Conservation (phyloP, 495 filamentous ascomycete genomes). For the Letharia lupina region DNA sequence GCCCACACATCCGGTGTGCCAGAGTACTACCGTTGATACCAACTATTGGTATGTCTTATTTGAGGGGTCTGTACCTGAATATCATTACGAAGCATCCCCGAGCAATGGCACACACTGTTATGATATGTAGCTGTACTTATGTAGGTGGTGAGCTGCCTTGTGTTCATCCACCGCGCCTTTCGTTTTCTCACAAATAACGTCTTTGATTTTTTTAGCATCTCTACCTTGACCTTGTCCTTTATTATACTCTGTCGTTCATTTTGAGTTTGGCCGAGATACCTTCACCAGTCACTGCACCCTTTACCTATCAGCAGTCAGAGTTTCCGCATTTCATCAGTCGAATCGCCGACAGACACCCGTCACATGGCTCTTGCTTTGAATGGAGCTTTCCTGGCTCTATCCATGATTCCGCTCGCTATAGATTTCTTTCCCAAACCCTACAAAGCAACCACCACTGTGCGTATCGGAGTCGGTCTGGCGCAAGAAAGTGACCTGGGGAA, state of each 20-base stretch:
- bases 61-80: background rate
- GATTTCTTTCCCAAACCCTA: background rate
- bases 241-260: background rate
- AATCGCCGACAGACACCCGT: background rate
- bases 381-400: background rate
- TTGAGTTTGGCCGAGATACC: background rate
- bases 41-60: background rate
- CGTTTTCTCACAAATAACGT: background rate
- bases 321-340: background rate
- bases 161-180: background rate
- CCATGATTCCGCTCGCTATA: background rate
- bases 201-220: background rate
- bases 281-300: background rate
- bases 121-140: background rate
- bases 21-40: background rate
- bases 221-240: background rate
- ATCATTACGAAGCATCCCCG: background rate
- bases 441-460: background rate
- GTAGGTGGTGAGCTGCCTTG: background rate
- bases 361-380: background rate
- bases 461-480: background rate
- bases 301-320: background rate
- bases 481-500: background rate
- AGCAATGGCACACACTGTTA: no score
- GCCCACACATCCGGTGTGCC: background rate